Evolutionary conservation across 805 yeast species (phyloP).

Genomic region (Tetrapisispora nanseiensis): DNA sequence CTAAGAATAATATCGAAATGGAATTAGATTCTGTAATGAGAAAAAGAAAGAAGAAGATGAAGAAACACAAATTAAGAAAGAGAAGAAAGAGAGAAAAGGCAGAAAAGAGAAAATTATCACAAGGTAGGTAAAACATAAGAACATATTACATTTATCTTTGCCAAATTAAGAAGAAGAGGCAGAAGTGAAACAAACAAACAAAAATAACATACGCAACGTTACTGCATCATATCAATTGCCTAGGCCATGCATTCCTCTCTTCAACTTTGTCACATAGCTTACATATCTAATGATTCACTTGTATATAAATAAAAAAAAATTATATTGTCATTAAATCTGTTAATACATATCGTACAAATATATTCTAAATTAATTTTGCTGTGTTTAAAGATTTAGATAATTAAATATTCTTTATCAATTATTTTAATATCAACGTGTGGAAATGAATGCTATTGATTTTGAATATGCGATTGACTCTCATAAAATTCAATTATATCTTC

Average conservation of each 20-base stretch:
- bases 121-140: conserved; percentile 28
- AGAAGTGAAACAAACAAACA: too few species aligned
- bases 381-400: neutral
- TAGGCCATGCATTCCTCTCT: too few species aligned
- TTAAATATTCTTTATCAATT: neutral
- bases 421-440: neutral
- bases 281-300: neutral
- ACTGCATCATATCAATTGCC: too few species aligned
- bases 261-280: neutral
- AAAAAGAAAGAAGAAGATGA: conserved; percentile 90
- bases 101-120: conserved; percentile 57
- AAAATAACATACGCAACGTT: too few species aligned
- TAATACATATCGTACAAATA: neutral
- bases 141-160: too few species aligned
- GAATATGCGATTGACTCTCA: conserved; percentile 49
- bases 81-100: conserved; percentile 92
- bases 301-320: neutral
- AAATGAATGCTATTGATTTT: conserved; percentile 1
- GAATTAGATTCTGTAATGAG: conserved; percentile 62
- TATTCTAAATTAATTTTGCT: too few species aligned
- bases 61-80: conserved; percentile 93
- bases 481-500: conserved; percentile 80
- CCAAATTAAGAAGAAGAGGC: too few species aligned
- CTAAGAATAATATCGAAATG: conserved; percentile 15
- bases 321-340: neutral